Base-by-base conservation (phyloP, 352 stramenopile genomes). In the Pythium folliculosum region DNA sequence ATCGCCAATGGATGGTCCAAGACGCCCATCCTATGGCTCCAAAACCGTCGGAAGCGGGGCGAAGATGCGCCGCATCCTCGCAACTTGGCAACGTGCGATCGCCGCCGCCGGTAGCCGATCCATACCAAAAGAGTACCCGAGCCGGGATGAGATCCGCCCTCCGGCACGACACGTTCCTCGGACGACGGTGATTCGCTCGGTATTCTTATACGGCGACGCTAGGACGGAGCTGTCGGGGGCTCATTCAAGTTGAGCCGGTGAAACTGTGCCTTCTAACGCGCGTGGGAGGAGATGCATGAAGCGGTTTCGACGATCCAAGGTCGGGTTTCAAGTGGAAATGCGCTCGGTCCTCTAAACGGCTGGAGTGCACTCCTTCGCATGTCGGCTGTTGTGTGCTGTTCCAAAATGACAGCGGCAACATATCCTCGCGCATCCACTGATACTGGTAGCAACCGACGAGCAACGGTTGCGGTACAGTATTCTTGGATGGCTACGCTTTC, bases 151-250 rank as follows among this genome's bases (percentile, higher is more conserved):
- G 45, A 51, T 51, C n/a, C n/a, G n/a, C n/a, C n/a, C n/a, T 12
- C 3, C 27, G 16, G 6, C 37, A 23, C 43, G 47, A 17, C 63
- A 63, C 53, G 44, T 63, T 69, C 63, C 63, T 69, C 43, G 44
- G 52, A 13, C 16, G 21, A 10, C 35, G 13, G 16, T 52, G 51
- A 69, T 69, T 69, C 45, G 63, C 27, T 17, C 5, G 35, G 14
- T 37, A 40, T 45, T 60, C 47, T 58, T 25, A 43, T 63, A 19
- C 56, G 52, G 19, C 53, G 43, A 50, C 49, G 30, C 32, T 19
- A 50, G 6, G 16, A n/a, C 48, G 9, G 37, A 52, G 25, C 23
- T 32, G 27, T 32, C 27, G 27, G 27, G 2, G 27, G 27, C 3
- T 7, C 37, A 54, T 37, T 32, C 7, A 54, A 47, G 6, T 47